Evolutionary conservation across 2,329 filamentous ascomycete genomes (phyloP).

Genomic region (Fusarium nurragi): DNA sequence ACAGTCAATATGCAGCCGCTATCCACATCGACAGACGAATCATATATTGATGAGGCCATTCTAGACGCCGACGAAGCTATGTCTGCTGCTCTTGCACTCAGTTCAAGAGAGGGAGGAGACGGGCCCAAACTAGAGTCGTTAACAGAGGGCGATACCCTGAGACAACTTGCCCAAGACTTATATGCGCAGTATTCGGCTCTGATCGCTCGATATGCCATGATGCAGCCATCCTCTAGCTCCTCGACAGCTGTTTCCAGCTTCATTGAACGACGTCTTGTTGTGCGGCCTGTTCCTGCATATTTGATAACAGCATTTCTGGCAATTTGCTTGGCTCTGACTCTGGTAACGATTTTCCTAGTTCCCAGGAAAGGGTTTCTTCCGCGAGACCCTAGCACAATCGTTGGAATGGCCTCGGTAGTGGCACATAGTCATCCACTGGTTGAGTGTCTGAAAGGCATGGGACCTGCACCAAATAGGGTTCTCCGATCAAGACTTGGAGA

Average conservation of each 20-base stretch:
- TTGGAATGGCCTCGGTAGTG: conserved; percentile 50
- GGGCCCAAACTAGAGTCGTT: conserved; percentile 39
- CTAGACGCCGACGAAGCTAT: conserved; percentile 48
- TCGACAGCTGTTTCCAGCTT: conserved; percentile 41
- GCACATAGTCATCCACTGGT: conserved; percentile 50
- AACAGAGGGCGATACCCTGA: conserved; percentile 39
- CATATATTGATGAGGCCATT: conserved; percentile 40
- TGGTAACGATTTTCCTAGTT: conserved; percentile 31
- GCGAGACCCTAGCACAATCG: conserved; percentile 48
- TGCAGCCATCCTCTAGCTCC: conserved; percentile 33
- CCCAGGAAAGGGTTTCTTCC: conserved; percentile 50
- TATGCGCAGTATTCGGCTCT: conserved; percentile 50
- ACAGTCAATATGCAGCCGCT: conserved; percentile 3
- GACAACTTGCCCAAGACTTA: conserved; percentile 44
- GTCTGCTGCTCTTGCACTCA: conserved; percentile 47
- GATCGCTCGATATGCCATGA: conserved; percentile 46
- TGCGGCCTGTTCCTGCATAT: conserved; percentile 46
- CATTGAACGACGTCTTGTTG: conserved; percentile 46
- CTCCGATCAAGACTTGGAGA: conserved; percentile 44
- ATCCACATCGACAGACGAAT: background rate
- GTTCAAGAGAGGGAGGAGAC: conserved; percentile 33
- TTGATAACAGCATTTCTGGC: conserved; percentile 45
- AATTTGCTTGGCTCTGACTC: conserved; percentile 39
- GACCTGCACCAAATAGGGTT: conserved; percentile 44
- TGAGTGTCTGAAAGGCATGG: conserved; percentile 48